Evolutionary conservation across 768 basidiomycete species (phyloP), one percentile per base, ranked within the genome.

Genomic region (Leccinum subtestaceum): DNA sequence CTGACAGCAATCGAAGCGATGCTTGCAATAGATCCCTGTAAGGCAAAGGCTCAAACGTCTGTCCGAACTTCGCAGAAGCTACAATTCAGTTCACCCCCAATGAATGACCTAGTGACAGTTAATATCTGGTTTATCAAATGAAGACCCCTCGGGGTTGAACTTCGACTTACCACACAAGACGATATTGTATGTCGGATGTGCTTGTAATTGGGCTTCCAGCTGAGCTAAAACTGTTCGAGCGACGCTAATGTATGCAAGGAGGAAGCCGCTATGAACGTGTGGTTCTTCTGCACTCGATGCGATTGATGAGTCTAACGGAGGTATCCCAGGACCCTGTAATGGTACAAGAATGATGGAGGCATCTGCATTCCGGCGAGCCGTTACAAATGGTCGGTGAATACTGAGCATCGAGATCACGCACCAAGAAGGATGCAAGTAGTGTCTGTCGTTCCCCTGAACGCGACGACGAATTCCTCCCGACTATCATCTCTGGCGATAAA

Each of bases 401-500:
- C 4, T 3, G 32, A 10, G 23, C 25, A 8, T 31, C 3, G 12
- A 15, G 25, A 5, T 23, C 4, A 48, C 61, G 21, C 21, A 69
- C 65, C 65, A 21, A 65, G 57, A 48, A 68, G 60, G 45, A 67
- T 51, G 55, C 64, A 59, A 10, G 52, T 31, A 19, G 60, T 2
- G 8, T 75, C 67, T 27, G 69, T 72, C 56, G 76, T 72, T 34
- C 80, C 80, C 29, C 74, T 77, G 50, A 81, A 71, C 27, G 77
- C 68, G 25, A 79, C 67, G 17, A 81, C 60, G 46, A 81, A 67
- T 59, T 81, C 80, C 55, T 74, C 65, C 29, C 72, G 67, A 2
- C 60, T 67, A 57, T 81, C 77, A 57, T 81, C 80, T 19, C 78
- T 72, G 1, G 75, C 79, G 25, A 81, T 71, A 54, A 76, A 81